Evolutionary conservation across 176 grass and related monocot genomes (phyloP).

Genomic region (Tuctoria greenei): DNA sequence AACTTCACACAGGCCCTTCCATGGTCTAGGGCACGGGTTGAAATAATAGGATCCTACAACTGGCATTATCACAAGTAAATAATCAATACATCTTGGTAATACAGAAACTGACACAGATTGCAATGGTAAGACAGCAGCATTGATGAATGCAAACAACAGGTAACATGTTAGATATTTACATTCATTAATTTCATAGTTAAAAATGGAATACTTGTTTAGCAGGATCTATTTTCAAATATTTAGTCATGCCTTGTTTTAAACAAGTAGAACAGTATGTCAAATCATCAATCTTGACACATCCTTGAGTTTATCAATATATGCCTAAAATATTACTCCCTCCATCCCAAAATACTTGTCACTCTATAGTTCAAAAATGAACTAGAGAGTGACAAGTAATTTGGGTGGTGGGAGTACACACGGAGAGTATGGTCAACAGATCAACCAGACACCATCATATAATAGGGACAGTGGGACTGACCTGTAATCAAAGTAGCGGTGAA

Average conservation of each 20-base stretch:
- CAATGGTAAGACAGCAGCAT: neutral
- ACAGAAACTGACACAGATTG: constrained; percentile 1
- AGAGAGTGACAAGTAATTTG: too few species aligned
- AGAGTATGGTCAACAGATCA: constrained; percentile 25
- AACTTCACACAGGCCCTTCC: neutral
- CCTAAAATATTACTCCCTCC: neutral
- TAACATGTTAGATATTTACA: constrained; percentile 5
- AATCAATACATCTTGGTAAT: constrained; percentile 15
- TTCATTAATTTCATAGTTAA: neutral
- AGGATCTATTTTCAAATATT: neutral
- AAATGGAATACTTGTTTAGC: neutral
- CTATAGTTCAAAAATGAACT: too few species aligned
- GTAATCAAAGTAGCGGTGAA: constrained; percentile 94
- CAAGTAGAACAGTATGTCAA: constrained; percentile 11
- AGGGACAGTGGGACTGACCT: constrained; percentile 54
- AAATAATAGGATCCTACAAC: neutral
- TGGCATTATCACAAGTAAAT: constrained; percentile 11
- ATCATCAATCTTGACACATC: neutral
- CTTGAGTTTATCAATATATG: neutral
- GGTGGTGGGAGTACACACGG: too few species aligned
- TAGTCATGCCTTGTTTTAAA: neutral
- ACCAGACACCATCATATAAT: neutral
- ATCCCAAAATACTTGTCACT: too few species aligned
- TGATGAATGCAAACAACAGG: constrained; percentile 4
- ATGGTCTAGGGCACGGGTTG: constrained; percentile 3